phyloP scores from a whole-genome alignment of 2,329 filamentous ascomycete genomes.

The Apiospora kogelbergensis region DNA sequence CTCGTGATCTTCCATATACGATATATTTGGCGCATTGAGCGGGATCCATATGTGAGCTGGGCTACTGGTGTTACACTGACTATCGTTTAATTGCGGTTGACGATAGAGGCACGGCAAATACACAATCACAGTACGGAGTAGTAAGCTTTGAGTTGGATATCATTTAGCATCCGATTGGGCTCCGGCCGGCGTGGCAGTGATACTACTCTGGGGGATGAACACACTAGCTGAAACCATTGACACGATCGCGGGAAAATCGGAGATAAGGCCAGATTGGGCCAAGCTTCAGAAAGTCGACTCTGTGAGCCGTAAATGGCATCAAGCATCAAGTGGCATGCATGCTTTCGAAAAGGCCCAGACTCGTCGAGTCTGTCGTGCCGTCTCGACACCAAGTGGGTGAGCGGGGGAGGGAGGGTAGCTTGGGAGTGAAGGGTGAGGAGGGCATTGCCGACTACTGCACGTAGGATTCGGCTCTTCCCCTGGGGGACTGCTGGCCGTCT shows the following conservation, averaged over 20 bases:
- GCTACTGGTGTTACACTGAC: background rate
- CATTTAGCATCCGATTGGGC: background rate
- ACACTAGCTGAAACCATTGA: background rate
- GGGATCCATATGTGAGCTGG: background rate
- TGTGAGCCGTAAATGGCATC: background rate
- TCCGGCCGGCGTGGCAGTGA: background rate
- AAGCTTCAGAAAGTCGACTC: background rate
- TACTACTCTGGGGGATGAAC: background rate
- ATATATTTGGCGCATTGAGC: background rate
- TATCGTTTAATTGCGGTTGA: background rate
- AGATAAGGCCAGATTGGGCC: background rate
- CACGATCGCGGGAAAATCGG: background rate
- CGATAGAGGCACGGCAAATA: background rate
- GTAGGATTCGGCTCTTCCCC: background rate
- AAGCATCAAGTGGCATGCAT: background rate
- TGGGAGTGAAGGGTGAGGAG: background rate
- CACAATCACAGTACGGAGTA: background rate
- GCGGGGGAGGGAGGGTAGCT: background rate
- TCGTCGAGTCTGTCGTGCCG: background rate
- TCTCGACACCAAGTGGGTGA: background rate
- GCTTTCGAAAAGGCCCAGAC: background rate
- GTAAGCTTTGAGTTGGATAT: background rate
- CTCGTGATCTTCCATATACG: background rate
- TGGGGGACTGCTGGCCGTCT: background rate
- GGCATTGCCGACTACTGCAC: background rate